Base-by-base conservation (phyloP, 2,329 filamentous ascomycete species). In the Aspergillus floridensis region DNA sequence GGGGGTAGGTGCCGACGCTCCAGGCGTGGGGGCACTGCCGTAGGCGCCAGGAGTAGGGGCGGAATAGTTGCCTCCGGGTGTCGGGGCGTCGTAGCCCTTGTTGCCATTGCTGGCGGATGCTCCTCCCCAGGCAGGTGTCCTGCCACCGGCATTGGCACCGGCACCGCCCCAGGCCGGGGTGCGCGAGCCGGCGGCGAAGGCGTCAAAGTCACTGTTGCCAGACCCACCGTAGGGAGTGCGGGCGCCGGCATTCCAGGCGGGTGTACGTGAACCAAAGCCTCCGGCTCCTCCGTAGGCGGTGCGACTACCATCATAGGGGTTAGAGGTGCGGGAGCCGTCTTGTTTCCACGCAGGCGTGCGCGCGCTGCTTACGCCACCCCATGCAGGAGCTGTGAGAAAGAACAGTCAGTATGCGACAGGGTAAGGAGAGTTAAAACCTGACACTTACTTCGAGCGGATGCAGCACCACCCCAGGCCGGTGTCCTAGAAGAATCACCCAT, bases 241-340 rank as follows among this genome's bases (percentile, higher is more conserved):
- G 56, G 88, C 86, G 55, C 89, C 90, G 2, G 91, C 89, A 59
- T 88, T 88, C 90, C 90, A 93, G 5, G 88, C 89, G 7, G 89
- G 89, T 1, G 89, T 92, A 56, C 90, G 86, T 24, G 64, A 64
- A 4, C 66, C 65, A 31, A 88, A 87, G 22, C 84, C 66, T 57
- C 66, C 65, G 31, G 87, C 87, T 21, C 84, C 66, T 57, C 92
- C 92, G 68, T 96, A 96, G 1, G 91, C 86, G 16, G 91, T 93
- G 49, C 88, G 87, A 72, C 79, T 88, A 61, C 89, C 89, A 66
- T 78, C 88, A 67, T 91, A 90, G 1, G 88, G 88, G 70, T 79
- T 76, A 26, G 79, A 76, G 38, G 80, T 82, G 57, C 80, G 76
- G 14, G 79, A 82, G 59, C 83, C 81, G 21, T 86, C 82, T 63